Evolutionary conservation across 2,329 filamentous ascomycete genomes (phyloP).

Genomic region (Arthrobotrys pseudoclavata): DNA sequence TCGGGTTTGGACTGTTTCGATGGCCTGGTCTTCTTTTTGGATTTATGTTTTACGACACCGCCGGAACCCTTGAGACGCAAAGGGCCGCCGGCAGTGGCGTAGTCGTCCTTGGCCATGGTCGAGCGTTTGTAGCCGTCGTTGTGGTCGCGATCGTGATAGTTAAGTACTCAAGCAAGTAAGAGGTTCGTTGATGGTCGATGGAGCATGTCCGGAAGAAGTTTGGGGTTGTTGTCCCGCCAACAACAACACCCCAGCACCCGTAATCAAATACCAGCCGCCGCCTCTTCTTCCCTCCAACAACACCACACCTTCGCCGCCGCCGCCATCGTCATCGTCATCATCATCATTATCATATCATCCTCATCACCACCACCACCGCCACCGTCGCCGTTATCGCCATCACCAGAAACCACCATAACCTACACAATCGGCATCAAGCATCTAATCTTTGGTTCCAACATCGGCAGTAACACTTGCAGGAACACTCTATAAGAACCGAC

Average conservation of each 20-base stretch:
- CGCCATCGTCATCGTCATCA: background rate
- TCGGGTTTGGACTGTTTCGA: constrained; percentile 7
- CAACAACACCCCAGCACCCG: constrained; percentile 8
- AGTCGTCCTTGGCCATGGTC: constrained; percentile 45
- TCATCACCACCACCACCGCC: background rate
- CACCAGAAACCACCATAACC: constrained; percentile 4
- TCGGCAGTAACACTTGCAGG: no score
- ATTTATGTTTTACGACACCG: constrained; percentile 38
- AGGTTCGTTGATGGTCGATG: background rate
- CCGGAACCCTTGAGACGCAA: constrained; percentile 45
- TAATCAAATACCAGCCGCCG: constrained; percentile 22
- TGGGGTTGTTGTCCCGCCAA: constrained; percentile 41
- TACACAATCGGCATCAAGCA: background rate
- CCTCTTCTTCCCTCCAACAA: background rate
- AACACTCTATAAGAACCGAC: background rate
- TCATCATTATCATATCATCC: background rate
- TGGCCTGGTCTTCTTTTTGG: constrained; percentile 34
- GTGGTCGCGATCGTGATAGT: background rate
- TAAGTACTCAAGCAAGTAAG: no score
- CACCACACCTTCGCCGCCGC: background rate
- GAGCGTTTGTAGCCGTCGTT: background rate
- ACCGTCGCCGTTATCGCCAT: background rate
- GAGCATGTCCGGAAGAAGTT: background rate
- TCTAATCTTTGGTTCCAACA: background rate
- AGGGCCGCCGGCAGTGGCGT: constrained; percentile 40